These are phyloP conservation scores for Quercus cerris DNA, from an alignment of 306 rosid genomes.

Conservation along the genomic window DNA sequence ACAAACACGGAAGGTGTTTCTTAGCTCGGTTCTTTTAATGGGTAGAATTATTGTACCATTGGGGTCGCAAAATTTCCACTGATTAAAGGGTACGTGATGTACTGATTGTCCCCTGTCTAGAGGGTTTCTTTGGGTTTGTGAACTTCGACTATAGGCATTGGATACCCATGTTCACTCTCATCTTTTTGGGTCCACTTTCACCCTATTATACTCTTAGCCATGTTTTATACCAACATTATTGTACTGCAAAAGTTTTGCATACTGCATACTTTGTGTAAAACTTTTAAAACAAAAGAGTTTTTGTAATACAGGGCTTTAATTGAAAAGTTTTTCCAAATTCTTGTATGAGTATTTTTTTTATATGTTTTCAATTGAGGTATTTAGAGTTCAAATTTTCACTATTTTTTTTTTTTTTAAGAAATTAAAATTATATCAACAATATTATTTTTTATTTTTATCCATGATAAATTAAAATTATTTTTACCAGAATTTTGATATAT, in stretches of 20 bases:
- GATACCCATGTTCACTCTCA: background rate
- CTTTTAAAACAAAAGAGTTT: too few species aligned
- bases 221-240: background rate
- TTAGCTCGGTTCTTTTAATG: background rate
- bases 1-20: background rate
- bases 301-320: too few species aligned
- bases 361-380: too few species aligned
- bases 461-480: too few species aligned
- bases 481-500: too few species aligned
- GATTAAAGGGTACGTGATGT: background rate
- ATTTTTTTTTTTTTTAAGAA: too few species aligned
- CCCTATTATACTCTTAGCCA: background rate
- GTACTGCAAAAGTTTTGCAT: background rate
- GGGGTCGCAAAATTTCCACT: background rate
- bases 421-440: too few species aligned
- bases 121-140: background rate
- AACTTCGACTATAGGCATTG: background rate
- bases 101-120: background rate
- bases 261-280: too few species aligned
- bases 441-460: too few species aligned
- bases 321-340: too few species aligned
- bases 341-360: too few species aligned
- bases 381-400: too few species aligned
- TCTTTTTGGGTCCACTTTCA: background rate
- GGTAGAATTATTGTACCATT: background rate